These are phyloP conservation scores for Clarireedia sp. DNA, from an alignment of 2,329 filamentous ascomycete genomes.

Conservation along the genomic window DNA sequence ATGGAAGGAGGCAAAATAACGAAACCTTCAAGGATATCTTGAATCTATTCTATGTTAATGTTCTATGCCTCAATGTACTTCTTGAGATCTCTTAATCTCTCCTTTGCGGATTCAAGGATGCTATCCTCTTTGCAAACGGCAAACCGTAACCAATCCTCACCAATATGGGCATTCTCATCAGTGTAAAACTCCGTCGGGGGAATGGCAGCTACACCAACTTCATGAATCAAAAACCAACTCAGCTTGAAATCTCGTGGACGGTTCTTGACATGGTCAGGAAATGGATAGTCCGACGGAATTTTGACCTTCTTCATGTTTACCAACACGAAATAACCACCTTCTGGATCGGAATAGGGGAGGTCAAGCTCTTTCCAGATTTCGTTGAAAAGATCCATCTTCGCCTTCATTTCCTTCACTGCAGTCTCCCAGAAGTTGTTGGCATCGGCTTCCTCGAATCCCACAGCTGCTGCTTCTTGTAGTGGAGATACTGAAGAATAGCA, in stretches of 20 bases:
- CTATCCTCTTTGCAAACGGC: conserved; percentile 94
- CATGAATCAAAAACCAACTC: conserved; percentile 93
- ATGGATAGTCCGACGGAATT: conserved; percentile 74
- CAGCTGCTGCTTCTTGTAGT: conserved; percentile 86
- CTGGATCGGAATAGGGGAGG: conserved; percentile 61
- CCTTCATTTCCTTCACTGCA: conserved; percentile 79
- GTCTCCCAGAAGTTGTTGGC: conserved; percentile 79
- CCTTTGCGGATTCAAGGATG: conserved; percentile 71
- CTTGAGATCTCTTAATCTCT: conserved; percentile 44
- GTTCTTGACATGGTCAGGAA: conserved; percentile 79
- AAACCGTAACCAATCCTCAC: conserved; percentile 88
- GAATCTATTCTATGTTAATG: background rate
- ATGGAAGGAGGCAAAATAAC: no score
- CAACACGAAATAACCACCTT: conserved; percentile 95
- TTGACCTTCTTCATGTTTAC: conserved; percentile 87
- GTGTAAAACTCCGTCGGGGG: conserved; percentile 98
- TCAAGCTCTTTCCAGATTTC: conserved; percentile 67
- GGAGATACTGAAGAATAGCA: conserved; percentile 93
- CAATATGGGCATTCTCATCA: conserved; percentile 70
- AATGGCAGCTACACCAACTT: conserved; percentile 91
- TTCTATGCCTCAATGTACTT: conserved; percentile 38
- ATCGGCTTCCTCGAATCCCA: conserved; percentile 89
- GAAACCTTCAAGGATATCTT: background rate
- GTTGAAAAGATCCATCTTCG: conserved; percentile 82
- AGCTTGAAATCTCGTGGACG: conserved; percentile 91